Evolutionary conservation across 352 stramenopile species (phyloP).

Genomic region (Phytophthora hybrid): DNA sequence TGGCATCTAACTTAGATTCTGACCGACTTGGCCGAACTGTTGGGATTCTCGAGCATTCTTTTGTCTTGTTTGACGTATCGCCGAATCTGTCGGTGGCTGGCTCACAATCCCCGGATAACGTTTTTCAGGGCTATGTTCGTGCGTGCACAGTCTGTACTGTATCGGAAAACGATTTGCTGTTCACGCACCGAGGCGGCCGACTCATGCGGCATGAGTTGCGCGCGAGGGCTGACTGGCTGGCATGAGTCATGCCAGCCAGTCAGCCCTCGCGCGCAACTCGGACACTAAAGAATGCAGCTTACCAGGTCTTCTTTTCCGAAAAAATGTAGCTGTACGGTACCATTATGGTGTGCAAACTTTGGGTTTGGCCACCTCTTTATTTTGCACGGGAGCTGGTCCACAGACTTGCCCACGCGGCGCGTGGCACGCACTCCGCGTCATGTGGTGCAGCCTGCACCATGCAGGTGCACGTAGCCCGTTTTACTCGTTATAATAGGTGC

Average conservation of each 20-base stretch:
- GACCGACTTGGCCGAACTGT: not conserved
- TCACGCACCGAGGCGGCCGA: not conserved
- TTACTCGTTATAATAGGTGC: too few species aligned
- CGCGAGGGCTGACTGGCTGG: too few species aligned
- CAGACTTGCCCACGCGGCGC: too few species aligned
- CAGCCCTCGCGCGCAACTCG: not conserved
- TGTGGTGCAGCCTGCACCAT: too few species aligned
- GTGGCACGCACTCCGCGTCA: too few species aligned
- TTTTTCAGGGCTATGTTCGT: not conserved
- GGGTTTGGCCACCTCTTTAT: too few species aligned
- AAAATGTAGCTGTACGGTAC: not conserved
- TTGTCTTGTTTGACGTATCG: slow-evolving; percentile 18
- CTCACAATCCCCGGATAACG: slow-evolving; percentile 24
- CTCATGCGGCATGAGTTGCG: too few species aligned
- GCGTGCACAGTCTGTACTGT: not conserved
- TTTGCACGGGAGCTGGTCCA: too few species aligned
- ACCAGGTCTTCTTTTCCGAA: not conserved
- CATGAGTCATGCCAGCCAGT: not conserved
- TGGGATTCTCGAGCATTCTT: slow-evolving; percentile 21
- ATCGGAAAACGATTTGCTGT: not conserved
- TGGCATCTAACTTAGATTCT: too few species aligned
- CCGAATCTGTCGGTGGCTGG: not conserved
- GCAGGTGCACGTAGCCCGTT: too few species aligned
- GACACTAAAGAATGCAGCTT: not conserved
- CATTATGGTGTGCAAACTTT: too few species aligned